phyloP scores from a whole-genome alignment of 2,329 filamentous ascomycete species.

The Aspergillus pseudoglaucus region DNA sequence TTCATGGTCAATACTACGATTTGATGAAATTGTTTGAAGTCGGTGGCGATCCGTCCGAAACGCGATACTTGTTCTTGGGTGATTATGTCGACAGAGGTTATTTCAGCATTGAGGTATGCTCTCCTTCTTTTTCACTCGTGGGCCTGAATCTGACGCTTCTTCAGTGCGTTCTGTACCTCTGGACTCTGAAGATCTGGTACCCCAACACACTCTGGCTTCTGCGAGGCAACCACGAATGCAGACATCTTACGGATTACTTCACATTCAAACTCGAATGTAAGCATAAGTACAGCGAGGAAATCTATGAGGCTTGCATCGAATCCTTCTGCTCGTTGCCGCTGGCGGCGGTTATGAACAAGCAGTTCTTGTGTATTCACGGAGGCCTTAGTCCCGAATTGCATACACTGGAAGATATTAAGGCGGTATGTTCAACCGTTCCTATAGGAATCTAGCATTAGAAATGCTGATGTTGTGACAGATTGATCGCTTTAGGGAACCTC shows the following conservation, averaged over 20 bases:
- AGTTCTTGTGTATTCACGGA: constrained; percentile 97
- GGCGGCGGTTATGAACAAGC: constrained; percentile 99
- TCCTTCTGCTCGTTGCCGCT: constrained; percentile 92
- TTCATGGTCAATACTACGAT: constrained; percentile 98
- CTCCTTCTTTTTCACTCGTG: background rate
- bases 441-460: background rate
- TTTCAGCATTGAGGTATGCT: constrained; percentile 82
- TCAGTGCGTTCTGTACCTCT: constrained; percentile 89
- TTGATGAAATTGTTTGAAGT: constrained; percentile 99
- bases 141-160: constrained; percentile 7
- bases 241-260: constrained; percentile 98
- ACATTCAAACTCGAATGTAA: constrained; percentile 99
- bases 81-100: constrained; percentile 98
- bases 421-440: constrained; percentile 48
- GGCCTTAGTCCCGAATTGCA: constrained; percentile 93
- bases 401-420: constrained; percentile 88
- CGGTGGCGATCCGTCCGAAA: constrained; percentile 92
- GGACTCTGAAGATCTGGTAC: constrained; percentile 98
- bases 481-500: constrained; percentile 94
- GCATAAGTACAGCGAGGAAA: constrained; percentile 94
- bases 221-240: constrained; percentile 96
- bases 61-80: constrained; percentile 90
- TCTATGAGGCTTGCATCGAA: constrained; percentile 98
- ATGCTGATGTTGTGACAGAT: constrained; percentile 52
- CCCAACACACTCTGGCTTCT: constrained; percentile 95